These are phyloP conservation scores for Sporothrix mexicana DNA, from an alignment of 2,329 filamentous ascomycete species.

Conservation along the genomic window DNA sequence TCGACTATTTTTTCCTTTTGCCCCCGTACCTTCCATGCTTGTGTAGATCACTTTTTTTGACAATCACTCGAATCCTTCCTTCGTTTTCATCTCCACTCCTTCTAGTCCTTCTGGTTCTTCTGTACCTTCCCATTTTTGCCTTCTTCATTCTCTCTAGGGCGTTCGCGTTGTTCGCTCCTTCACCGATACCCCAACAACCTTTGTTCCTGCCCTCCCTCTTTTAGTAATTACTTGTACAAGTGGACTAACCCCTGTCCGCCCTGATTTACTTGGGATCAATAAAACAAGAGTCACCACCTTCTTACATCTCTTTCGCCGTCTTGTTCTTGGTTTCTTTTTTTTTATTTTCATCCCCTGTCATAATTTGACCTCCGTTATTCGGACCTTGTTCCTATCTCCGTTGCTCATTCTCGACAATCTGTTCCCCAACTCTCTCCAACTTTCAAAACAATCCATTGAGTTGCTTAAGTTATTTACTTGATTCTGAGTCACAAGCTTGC, in stretches of 20 bases:
- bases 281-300: slow-evolving; percentile 10
- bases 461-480: neutral
- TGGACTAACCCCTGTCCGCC: neutral
- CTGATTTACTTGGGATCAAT: neutral
- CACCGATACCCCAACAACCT: slow-evolving; percentile 2
- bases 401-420: neutral
- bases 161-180: slow-evolving; percentile 8
- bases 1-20: neutral
- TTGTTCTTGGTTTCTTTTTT: neutral
- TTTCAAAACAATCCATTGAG: neutral
- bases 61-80: neutral
- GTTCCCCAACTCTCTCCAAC: neutral
- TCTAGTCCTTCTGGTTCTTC: neutral
- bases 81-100: slow-evolving; percentile 19
- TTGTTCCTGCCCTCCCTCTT: neutral
- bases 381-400: neutral
- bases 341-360: neutral
- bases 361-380: slow-evolving; percentile 14
- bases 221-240: too few relatives aligned
- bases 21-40: neutral
- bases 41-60: neutral
- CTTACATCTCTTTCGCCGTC: neutral
- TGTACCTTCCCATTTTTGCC: neutral
- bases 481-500: slow-evolving; percentile 29
- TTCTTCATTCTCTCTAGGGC: slow-evolving; percentile 24